These are phyloP conservation scores for Blastobotrys ciferrii DNA, from an alignment of 1,139 yeast genomes.

Conservation along the genomic window DNA sequence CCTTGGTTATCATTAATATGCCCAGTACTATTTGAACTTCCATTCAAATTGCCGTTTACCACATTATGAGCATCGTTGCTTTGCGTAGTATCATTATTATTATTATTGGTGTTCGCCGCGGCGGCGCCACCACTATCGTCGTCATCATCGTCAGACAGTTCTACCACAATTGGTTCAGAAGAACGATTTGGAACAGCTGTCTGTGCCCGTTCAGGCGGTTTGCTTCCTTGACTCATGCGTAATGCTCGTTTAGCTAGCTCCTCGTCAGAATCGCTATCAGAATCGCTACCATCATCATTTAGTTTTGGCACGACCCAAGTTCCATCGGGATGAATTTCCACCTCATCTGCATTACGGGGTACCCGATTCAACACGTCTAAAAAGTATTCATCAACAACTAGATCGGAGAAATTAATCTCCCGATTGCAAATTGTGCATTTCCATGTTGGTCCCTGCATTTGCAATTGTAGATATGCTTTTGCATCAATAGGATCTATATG, in stretches of 20 bases:
- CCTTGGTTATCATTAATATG: not conserved
- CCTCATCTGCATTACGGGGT: constrained; percentile 31
- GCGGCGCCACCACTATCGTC: constrained; percentile 5
- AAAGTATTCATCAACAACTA: constrained; percentile 41
- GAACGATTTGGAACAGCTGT: constrained; percentile 1
- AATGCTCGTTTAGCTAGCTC: constrained; percentile 10
- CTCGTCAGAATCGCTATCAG: constrained; percentile 16
- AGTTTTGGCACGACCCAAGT: constrained; percentile 33
- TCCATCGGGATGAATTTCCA: constrained; percentile 40
- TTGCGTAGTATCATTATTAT: not conserved
- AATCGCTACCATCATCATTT: constrained; percentile 21
- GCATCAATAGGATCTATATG: constrained; percentile 47
- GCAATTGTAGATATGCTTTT: constrained; percentile 38
- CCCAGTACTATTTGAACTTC: not conserved
- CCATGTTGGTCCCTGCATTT: constrained; percentile 46
- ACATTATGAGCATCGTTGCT: not conserved
- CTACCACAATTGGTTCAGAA: constrained; percentile 15
- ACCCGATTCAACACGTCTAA: constrained; percentile 35
- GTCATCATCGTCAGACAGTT: constrained; percentile 15
- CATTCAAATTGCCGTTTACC: not conserved
- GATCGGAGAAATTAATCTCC: constrained; percentile 31
- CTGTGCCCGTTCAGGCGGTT: constrained; percentile 2
- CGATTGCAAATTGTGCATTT: constrained; percentile 42
- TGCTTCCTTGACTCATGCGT: not conserved
- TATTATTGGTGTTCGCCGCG: not conserved